phyloP scores from a whole-genome alignment of 177 flowering plant genomes.

The Vitis hybrid region DNA sequence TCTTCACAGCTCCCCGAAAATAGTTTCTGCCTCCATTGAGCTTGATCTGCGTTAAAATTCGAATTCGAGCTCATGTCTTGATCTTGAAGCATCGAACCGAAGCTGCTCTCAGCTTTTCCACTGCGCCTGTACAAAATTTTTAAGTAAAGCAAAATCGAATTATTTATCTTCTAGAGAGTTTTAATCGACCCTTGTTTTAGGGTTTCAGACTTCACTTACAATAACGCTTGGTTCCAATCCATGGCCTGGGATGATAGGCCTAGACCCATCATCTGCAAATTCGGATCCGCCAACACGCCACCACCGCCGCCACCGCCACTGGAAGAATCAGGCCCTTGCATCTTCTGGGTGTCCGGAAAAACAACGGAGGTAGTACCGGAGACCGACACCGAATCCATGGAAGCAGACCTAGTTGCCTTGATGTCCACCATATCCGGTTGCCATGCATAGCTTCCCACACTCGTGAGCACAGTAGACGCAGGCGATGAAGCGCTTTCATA shows the following conservation, averaged over 20 bases:
- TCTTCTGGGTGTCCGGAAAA: slow-evolving; percentile 41
- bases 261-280: slow-evolving; percentile 65
- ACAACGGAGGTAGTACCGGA: slow-evolving; percentile 35
- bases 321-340: slow-evolving; percentile 24
- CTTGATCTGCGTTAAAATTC: slow-evolving; percentile 33
- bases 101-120: slow-evolving; percentile 42
- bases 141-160: too few species aligned
- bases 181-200: not conserved
- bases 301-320: slow-evolving; percentile 15
- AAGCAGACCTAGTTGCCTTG: slow-evolving; percentile 29
- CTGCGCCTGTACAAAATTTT: slow-evolving; percentile 22
- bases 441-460: slow-evolving; percentile 44
- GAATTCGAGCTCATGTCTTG: slow-evolving; percentile 17
- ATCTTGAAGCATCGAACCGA: slow-evolving; percentile 48
- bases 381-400: slow-evolving; percentile 41
- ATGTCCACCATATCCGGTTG: slow-evolving; percentile 30
- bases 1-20: slow-evolving; percentile 22
- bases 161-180: too few species aligned
- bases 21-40: slow-evolving; percentile 37
- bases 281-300: slow-evolving; percentile 24
- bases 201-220: slow-evolving; percentile 40
- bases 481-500: slow-evolving; percentile 35
- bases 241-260: slow-evolving; percentile 55
- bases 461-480: slow-evolving; percentile 35
- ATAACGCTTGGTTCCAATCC: slow-evolving; percentile 74